Evolutionary conservation across 495 filamentous ascomycete genomes (phyloP), one percentile per base, ranked within the genome.

Genomic region (Paragyromitra xinjiangensis): DNA sequence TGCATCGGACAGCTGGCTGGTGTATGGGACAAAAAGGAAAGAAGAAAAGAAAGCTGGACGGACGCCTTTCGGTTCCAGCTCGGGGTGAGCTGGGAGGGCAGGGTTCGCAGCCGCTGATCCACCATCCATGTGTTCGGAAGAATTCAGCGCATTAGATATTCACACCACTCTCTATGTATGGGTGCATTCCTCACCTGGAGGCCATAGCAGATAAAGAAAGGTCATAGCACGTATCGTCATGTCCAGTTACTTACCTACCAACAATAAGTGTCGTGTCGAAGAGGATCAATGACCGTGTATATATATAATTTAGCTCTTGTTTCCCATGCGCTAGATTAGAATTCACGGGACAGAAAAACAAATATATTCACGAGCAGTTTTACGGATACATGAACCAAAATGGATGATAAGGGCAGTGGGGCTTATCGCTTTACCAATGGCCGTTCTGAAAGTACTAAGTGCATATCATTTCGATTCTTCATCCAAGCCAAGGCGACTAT

Each of bases 121-220:
- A 72, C 61, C 37, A 64, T n/a, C 73, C 67, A 42, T 71, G 58
- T 61, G 50, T 45, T 71, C 73, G 73, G 67, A 71, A 59, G 22
- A 63, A 64, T 75, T 55, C 37, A 58, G 22, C 40, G 67, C 73
- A 68, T 70, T 50, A 76, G 39, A 59, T 69, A 45, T 69, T 8
- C 26, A 37, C 8, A 29, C 8, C n/a, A n/a, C 48, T 22, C 51
- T 64, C 50, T 22, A 51, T n/a, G n/a, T 16, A 14, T 2, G 40
- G 72, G 65, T 44, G 58, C 65, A 70, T 70, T 75, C 42, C 24
- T 62, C 72, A 37, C 65, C 44, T 45, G 45, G 73, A 61, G 51
- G 71, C 56, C 64, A 70, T 69, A 70, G 71, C 53, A 29, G 55
- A 29, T 34, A 9, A 24, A 29, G 44, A 48, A 16, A 48, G 50